Base-by-base conservation (phyloP, 2,329 filamentous ascomycete genomes). In the Pseudogymnoascus sp. region DNA sequence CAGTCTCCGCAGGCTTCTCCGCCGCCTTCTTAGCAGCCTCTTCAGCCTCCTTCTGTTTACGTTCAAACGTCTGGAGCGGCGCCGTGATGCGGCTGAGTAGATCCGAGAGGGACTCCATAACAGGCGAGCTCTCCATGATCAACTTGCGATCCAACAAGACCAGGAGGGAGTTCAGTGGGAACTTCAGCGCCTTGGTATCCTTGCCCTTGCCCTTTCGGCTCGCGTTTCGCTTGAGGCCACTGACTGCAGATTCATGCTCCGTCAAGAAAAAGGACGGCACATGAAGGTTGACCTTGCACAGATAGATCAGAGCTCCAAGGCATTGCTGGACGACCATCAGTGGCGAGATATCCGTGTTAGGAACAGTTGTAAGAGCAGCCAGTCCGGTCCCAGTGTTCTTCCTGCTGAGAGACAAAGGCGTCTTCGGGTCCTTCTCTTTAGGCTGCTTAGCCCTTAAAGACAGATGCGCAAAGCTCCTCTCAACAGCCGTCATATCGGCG, bases 281-380 rank as follows among this genome's bases (percentile, higher is more conserved):
- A 71, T 96, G 91, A 5, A 42, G 35, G 70, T 96, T 97, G 74
- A 90, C 90, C 66, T 87, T 85, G 13, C 90, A 91, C 21, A 99
- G 82, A 70, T 92, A 91, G 47, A 90, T 89, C 10, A 99, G 82
- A 2, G 95, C 86, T 67, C 89, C 87, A 38, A 99, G 82, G 71
- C 95, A 97, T 75, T 99, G 96, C 74, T 97, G 93, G 8, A 97
- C 92, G 62, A 99, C 91, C 79, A 97, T 86, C 44, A 97, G 83
- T 11, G 96, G 96, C 4, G 95, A 97, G 44, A 96, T 89, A 71
- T 97, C 95, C 4, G 90, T 90, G 74, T 87, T 91, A 60, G 87
- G 84, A 68, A 83, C 78, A 61, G 75, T 77, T 70, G 74, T 72
- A 69, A 67, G 26, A 19, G 33, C 77, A 72, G 78, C 69, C 69